These are phyloP conservation scores for Xylariaceae sp. DNA, from an alignment of 2,329 filamentous ascomycete genomes.

Conservation along the genomic window DNA sequence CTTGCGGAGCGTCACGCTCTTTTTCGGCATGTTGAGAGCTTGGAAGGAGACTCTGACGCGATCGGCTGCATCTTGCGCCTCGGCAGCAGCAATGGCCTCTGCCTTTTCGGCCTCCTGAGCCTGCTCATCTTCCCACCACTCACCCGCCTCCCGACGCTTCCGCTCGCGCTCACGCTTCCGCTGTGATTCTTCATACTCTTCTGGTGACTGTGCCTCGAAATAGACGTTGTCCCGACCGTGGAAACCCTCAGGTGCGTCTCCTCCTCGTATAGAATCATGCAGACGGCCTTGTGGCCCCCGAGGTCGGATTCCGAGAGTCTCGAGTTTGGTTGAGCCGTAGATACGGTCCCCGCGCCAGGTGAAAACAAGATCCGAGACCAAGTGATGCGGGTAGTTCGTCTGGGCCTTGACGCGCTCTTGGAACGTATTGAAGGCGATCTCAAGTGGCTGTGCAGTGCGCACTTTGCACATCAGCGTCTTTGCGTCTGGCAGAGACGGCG, in stretches of 20 bases:
- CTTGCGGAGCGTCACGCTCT: slow-evolving; percentile 48
- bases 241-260: slow-evolving; percentile 35
- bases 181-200: slow-evolving; percentile 50
- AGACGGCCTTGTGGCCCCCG: slow-evolving; percentile 40
- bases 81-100: slow-evolving; percentile 15
- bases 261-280: slow-evolving; percentile 20
- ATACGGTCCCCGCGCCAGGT: slow-evolving; percentile 73
- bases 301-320: slow-evolving; percentile 58
- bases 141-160: slow-evolving; percentile 35
- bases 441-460: slow-evolving; percentile 63
- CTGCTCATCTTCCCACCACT: slow-evolving; percentile 35
- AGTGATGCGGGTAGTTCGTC: slow-evolving; percentile 22
- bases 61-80: slow-evolving; percentile 25
- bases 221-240: slow-evolving; percentile 58
- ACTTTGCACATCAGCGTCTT: slow-evolving; percentile 60
- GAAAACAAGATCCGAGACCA: slow-evolving; percentile 60
- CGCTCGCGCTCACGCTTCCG: slow-evolving; percentile 46
- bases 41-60: slow-evolving; percentile 50
- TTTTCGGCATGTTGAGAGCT: slow-evolving; percentile 45
- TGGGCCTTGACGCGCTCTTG: slow-evolving; percentile 56
- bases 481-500: slow-evolving; percentile 55
- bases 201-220: slow-evolving; percentile 72
- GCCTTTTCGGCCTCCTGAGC: slow-evolving; percentile 15
- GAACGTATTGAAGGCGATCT: slow-evolving; percentile 67
- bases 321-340: slow-evolving; percentile 72